Evolutionary conservation across 306 rosid species (phyloP).

Genomic region (Sphenostylis stenocarpa): DNA sequence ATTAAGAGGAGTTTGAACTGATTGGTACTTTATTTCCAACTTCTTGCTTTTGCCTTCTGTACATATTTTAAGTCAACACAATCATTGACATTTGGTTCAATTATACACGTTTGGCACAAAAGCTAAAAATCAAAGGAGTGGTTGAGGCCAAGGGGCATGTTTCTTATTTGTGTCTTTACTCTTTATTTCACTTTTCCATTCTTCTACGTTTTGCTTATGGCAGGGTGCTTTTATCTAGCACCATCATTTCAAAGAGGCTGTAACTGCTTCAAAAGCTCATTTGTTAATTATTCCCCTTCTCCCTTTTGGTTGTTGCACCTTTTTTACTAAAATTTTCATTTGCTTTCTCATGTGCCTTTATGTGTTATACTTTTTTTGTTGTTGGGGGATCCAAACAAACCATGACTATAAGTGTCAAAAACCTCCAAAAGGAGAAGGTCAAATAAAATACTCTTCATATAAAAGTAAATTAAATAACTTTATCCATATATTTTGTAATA

Average conservation of each 20-base stretch:
- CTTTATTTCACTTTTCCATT: constrained; percentile 33
- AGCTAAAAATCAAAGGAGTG: constrained; percentile 19
- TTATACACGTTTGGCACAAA: constrained; percentile 17
- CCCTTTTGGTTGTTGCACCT: constrained; percentile 33
- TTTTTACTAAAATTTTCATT: constrained; percentile 21
- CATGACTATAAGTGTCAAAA: constrained; percentile 20
- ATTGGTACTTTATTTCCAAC: not conserved
- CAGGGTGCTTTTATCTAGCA: constrained; percentile 23
- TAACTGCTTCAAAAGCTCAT: constrained; percentile 33
- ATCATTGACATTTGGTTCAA: constrained; percentile 10
- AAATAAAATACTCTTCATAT: not conserved
- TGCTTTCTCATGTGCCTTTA: constrained; percentile 24
- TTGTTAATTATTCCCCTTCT: constrained; percentile 21
- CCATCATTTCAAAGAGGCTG: constrained; percentile 32
- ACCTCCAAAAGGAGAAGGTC: not conserved
- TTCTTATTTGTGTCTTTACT: not conserved
- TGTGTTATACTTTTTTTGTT: constrained; percentile 18
- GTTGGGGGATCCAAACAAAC: constrained; percentile 29
- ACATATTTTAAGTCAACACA: constrained; percentile 11
- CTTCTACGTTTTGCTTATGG: constrained; percentile 10
- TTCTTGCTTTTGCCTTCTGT: constrained; percentile 13
- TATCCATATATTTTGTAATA: not conserved
- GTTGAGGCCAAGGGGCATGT: not conserved
- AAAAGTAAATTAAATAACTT: not conserved
- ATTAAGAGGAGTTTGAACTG: not conserved